These are phyloP conservation scores for Stephania japonica DNA, from an alignment of 164 flowering plant genomes.

Conservation along the genomic window DNA sequence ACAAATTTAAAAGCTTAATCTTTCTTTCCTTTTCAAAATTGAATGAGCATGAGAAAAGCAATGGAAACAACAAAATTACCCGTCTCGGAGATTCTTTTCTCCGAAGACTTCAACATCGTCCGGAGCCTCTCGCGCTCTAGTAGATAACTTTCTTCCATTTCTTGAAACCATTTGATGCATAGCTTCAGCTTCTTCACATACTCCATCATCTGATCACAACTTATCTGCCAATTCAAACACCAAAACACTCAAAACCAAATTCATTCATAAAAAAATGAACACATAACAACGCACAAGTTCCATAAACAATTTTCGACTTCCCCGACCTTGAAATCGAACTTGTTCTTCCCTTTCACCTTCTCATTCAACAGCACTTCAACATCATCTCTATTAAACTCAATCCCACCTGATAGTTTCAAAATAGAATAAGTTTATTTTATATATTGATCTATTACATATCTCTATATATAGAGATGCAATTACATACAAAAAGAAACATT, in stretches of 20 bases:
- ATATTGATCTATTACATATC: no score
- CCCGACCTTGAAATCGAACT: slow-evolving; percentile 64
- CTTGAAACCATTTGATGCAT: slow-evolving; percentile 75
- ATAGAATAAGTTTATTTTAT: no score
- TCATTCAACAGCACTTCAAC: slow-evolving; percentile 72
- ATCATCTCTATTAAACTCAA: slow-evolving; percentile 72
- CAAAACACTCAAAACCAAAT: not conserved
- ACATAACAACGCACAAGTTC: no score
- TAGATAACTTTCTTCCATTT: slow-evolving; percentile 36
- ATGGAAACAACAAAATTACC: slow-evolving; percentile 32
- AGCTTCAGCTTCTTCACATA: slow-evolving; percentile 54
- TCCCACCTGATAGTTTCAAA: no score
- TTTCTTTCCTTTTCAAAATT: not conserved
- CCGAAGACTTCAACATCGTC: slow-evolving; percentile 28
- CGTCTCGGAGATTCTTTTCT: slow-evolving; percentile 39
- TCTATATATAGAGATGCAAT: no score
- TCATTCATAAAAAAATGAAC: not conserved
- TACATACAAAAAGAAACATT: no score
- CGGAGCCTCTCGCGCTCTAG: slow-evolving; percentile 50
- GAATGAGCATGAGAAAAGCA: not conserved
- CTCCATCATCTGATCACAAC: slow-evolving; percentile 58
- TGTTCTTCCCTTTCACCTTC: slow-evolving; percentile 66
- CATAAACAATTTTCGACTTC: not conserved
- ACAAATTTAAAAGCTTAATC: not conserved
- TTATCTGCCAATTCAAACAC: slow-evolving; percentile 40